Conservation (phyloP, 2,329 filamentous ascomycete genomes). For the Pseudogymnoascus destructans region DNA sequence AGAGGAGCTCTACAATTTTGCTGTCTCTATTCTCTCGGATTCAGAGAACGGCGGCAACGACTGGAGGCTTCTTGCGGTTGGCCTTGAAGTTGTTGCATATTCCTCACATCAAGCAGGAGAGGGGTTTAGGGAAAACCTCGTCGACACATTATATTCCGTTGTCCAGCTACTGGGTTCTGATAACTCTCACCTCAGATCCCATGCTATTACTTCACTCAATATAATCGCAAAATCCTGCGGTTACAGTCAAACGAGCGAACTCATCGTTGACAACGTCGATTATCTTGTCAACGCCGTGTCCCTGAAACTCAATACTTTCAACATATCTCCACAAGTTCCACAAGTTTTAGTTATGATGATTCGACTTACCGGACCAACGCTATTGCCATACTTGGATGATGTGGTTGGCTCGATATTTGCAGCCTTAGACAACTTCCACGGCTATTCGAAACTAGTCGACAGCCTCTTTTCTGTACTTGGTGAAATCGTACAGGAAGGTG, state of each 20-base stretch:
- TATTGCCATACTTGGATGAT: constrained; percentile 86
- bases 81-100: constrained; percentile 67
- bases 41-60: constrained; percentile 38
- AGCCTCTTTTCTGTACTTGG: constrained; percentile 70
- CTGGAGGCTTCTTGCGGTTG: constrained; percentile 65
- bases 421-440: constrained; percentile 88
- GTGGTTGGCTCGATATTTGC: constrained; percentile 83
- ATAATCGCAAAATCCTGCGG: constrained; percentile 61
- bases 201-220: constrained; percentile 75
- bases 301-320: constrained; percentile 77
- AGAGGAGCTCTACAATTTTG: constrained; percentile 56
- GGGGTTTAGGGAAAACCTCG: constrained; percentile 70
- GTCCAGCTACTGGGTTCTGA: constrained; percentile 72
- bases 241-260: constrained; percentile 59
- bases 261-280: constrained; percentile 85
- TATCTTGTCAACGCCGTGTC: constrained; percentile 93
- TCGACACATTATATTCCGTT: constrained; percentile 86
- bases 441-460: constrained; percentile 77
- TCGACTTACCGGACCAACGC: constrained; percentile 61
- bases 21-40: constrained; percentile 47
- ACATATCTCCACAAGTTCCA: constrained; percentile 81
- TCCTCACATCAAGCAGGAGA: constrained; percentile 53
- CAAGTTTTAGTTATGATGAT: constrained; percentile 94
- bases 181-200: constrained; percentile 53
- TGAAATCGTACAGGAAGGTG: constrained; percentile 72